Conservation (phyloP, 208 protist genomes). For the Crithidia acanthocephali region DNA sequence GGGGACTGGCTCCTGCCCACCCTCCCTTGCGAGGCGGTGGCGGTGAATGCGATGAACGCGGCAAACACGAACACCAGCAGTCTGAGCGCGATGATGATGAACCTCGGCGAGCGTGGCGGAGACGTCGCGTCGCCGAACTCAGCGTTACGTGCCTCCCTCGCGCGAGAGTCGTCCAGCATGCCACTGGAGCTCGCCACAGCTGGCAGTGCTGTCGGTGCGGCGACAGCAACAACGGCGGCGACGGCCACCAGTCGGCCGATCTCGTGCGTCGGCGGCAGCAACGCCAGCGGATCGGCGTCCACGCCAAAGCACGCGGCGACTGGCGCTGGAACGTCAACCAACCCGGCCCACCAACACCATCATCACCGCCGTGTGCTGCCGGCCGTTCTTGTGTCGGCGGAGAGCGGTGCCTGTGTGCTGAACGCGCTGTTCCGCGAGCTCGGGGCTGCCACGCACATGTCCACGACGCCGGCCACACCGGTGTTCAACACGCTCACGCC, state of each 20-base stretch:
- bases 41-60: background rate
- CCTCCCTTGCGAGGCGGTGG: constrained; percentile 16
- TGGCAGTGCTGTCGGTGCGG: too few species aligned
- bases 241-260: constrained; percentile 17
- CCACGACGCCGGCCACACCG: constrained; percentile 3
- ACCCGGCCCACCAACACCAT: background rate
- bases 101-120: background rate
- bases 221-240: too few species aligned
- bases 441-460: constrained; percentile 8
- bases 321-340: background rate
- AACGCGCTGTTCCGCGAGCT: constrained; percentile 19
- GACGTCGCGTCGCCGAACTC: background rate
- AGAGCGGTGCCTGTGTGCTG: constrained; percentile 16
- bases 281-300: background rate
- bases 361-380: background rate
- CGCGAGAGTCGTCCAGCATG: background rate
- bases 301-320: background rate
- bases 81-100: background rate
- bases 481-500: constrained; percentile 7
- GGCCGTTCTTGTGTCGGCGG: background rate
- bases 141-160: background rate
- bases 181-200: background rate
- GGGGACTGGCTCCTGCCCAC: constrained; percentile 17
- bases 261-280: constrained; percentile 3
- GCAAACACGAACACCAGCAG: background rate